Evolutionary conservation across 2,329 filamentous ascomycete genomes (phyloP).

Genomic region (Colletotrichum liriopes): DNA sequence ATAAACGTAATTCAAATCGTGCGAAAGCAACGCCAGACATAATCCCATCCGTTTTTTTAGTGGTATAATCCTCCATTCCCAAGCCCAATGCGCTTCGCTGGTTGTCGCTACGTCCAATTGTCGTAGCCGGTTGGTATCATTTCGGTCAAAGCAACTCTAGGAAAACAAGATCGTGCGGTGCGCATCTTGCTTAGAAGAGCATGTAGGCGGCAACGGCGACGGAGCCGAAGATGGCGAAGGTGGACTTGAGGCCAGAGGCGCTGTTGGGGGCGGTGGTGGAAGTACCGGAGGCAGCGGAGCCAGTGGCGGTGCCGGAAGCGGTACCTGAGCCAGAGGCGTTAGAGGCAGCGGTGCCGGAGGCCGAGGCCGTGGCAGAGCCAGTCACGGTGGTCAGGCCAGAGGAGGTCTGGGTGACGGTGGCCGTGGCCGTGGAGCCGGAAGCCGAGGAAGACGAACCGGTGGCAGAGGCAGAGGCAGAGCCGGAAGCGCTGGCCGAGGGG

Average conservation of each 20-base stretch:
- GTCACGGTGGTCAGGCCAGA: conserved; percentile 38
- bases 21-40: conserved; percentile 35
- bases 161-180: conserved; percentile 25
- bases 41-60: conserved; percentile 37
- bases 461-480: conserved; percentile 33
- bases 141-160: conserved; percentile 36
- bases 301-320: conserved; percentile 32
- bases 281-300: conserved; percentile 33
- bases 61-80: conserved; percentile 30
- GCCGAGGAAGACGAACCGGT: conserved; percentile 23
- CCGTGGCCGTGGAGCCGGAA: conserved; percentile 4
- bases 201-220: conserved; percentile 41
- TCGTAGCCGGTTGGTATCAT: conserved; percentile 42
- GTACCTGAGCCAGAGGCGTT: conserved; percentile 29
- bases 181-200: conserved; percentile 37
- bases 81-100: conserved; percentile 22
- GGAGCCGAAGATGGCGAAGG: conserved; percentile 41
- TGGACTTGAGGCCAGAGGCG: conserved; percentile 38
- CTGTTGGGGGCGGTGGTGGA: conserved; percentile 33
- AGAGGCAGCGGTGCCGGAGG: conserved; percentile 30
- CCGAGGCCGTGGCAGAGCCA: conserved; percentile 31
- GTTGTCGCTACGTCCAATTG: conserved; percentile 14
- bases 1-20: conserved; percentile 27
- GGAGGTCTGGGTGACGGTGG: conserved; percentile 25
- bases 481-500: conserved; percentile 25